Conservation (phyloP, 371 early-diverging fungal species). For the Mortierella polycephala region DNA sequence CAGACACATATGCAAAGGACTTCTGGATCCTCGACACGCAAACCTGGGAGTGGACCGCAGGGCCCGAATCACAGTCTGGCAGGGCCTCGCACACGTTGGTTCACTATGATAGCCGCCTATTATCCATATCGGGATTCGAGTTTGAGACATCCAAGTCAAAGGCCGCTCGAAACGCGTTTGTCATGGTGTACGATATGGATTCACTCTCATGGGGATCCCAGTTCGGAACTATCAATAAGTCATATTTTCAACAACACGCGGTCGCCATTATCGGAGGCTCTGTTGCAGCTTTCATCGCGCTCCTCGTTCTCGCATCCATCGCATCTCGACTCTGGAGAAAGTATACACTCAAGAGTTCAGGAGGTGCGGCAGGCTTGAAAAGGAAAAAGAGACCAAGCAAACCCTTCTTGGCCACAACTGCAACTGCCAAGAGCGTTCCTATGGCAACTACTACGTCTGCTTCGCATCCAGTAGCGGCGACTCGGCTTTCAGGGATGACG, state of each 20-base stretch:
- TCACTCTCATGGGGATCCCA: conserved; percentile 27
- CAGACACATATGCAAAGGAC: conserved; percentile 25
- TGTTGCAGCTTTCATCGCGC: conserved; percentile 15
- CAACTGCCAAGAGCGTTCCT: not conserved
- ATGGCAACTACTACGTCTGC: not conserved
- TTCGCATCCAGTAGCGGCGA: conserved; percentile 12
- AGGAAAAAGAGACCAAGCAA: conserved; percentile 13
- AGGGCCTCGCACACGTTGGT: conserved; percentile 41
- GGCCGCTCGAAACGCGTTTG: conserved; percentile 22
- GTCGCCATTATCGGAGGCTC: conserved; percentile 28
- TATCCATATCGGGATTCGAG: conserved; percentile 43
- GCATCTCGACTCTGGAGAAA: conserved; percentile 19
- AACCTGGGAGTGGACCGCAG: conserved; percentile 34
- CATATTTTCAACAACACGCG: conserved; percentile 27
- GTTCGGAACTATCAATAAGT: conserved; percentile 29
- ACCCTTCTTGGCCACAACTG: conserved; percentile 18
- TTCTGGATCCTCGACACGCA: conserved; percentile 45
- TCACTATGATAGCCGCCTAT: conserved; percentile 7
- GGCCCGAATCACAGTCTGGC: conserved; percentile 11
- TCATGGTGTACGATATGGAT: conserved; percentile 24
- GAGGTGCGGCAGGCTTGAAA: not conserved
- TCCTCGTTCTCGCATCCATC: conserved; percentile 19
- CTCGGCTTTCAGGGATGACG: conserved; percentile 25
- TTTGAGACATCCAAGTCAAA: conserved; percentile 20
- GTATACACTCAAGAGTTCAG: not conserved